phyloP scores from a whole-genome alignment of 805 yeast species.

The Metschnikowia gruessii region DNA sequence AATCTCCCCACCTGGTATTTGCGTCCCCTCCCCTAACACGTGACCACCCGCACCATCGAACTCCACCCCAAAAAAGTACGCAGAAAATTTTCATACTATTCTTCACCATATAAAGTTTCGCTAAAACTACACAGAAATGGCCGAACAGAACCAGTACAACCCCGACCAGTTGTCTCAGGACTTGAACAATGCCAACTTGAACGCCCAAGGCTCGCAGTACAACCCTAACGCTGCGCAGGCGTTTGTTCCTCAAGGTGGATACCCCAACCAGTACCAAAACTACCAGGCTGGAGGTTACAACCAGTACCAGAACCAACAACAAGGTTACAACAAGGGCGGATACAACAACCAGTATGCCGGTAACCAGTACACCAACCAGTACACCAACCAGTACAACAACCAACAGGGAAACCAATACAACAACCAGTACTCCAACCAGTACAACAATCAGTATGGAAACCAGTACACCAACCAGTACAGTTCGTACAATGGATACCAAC shows the following conservation, averaged over 20 bases:
- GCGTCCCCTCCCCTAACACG: background rate
- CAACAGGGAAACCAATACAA: slow-evolving; percentile 21
- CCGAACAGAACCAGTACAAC: slow-evolving; percentile 26
- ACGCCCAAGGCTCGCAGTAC: slow-evolving; percentile 27
- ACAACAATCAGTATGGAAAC: slow-evolving; percentile 26
- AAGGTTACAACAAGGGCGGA: slow-evolving; percentile 12
- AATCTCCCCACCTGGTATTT: too few species aligned
- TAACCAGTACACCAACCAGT: slow-evolving; percentile 19
- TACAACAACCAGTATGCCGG: slow-evolving; percentile 14
- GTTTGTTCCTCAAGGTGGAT: slow-evolving; percentile 46
- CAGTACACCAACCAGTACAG: slow-evolving; percentile 20
- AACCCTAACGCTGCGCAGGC: slow-evolving; percentile 50
- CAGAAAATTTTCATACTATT: slow-evolving; percentile 8
- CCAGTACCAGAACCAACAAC: slow-evolving; percentile 15
- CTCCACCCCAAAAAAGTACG: background rate
- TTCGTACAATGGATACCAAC: slow-evolving; percentile 17
- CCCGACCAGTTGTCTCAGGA: slow-evolving; percentile 45
- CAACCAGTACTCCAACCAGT: slow-evolving; percentile 22
- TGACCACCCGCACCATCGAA: slow-evolving; percentile 9
- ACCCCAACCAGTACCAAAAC: slow-evolving; percentile 17
- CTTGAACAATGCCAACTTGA: slow-evolving; percentile 42
- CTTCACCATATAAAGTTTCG: too few species aligned
- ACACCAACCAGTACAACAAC: slow-evolving; percentile 19
- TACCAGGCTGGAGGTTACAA: slow-evolving; percentile 8
- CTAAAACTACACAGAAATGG: slow-evolving; percentile 8